Evolutionary conservation across 108 stramenopile species (phyloP).

Genomic region (Nitzschia sp.): DNA sequence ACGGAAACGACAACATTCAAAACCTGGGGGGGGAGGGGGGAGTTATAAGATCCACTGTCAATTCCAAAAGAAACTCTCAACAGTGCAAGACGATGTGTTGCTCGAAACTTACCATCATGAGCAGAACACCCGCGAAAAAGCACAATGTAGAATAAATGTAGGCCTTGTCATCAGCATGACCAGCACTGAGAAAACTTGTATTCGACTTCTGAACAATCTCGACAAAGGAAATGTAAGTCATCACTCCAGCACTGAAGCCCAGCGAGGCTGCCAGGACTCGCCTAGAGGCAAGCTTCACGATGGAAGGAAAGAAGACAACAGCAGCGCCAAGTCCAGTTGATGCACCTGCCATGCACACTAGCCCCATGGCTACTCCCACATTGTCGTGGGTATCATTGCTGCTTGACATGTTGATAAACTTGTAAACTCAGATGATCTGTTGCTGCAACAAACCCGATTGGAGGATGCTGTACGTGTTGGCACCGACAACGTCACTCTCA

Average conservation of each 20-base stretch:
- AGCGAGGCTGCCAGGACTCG: conserved; percentile 67
- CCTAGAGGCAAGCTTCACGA: conserved; percentile 60
- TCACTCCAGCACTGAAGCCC: conserved; percentile 85
- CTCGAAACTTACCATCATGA: conserved; percentile 51
- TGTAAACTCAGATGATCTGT: too few relatives aligned
- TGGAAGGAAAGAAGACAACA: conserved; percentile 68
- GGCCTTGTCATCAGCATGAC: conserved; percentile 37
- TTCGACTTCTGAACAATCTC: conserved; percentile 78
- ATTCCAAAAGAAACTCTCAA: neutral
- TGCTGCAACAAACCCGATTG: too few relatives aligned
- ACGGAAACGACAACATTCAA: conserved; percentile 14
- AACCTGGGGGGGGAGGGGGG: neutral
- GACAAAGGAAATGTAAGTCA: conserved; percentile 87
- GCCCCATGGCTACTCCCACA: conserved; percentile 52
- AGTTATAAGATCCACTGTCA: neutral
- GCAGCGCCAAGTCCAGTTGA: conserved; percentile 66
- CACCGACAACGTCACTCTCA: too few relatives aligned
- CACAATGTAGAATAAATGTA: conserved; percentile 54
- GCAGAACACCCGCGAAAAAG: conserved; percentile 60
- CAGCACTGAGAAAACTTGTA: conserved; percentile 40
- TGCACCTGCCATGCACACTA: conserved; percentile 47
- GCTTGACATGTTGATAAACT: neutral
- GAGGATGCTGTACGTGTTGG: too few relatives aligned
- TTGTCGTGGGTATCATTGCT: conserved; percentile 22
- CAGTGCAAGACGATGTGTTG: neutral